Evolutionary conservation across 2,329 filamentous ascomycete genomes (phyloP), one percentile per base, ranked within the genome.

Genomic region (Fusarium sp.): DNA sequence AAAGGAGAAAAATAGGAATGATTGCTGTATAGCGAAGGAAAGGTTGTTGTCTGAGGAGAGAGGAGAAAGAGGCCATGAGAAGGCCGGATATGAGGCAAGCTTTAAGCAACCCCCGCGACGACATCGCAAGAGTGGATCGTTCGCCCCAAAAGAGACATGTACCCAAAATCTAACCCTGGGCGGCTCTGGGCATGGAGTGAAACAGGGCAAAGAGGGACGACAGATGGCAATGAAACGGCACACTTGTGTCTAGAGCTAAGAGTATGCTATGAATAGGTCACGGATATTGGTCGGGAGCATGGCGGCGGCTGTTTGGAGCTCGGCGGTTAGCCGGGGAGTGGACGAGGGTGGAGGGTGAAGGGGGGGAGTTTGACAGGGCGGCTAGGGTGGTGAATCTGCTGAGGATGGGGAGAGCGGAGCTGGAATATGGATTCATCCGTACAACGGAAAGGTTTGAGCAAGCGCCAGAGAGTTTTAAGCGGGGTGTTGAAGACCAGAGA

Each of bases 241-340:
- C 79, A 80, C 71, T 81, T 84, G 87, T 89, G 81, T 89, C 86
- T 84, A 81, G 86, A 85, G 75, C 77, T 79, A 77, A 80, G 79
- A 81, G 83, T 81, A 76, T 80, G 76, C 74, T 71, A 77, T 71
- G 72, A 80, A 84, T 75, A 80, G 82, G 81, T 81, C 80, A 80
- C 82, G 82, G 83, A 86, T 84, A 89, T 88, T 89, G 87, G 87
- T 83, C 84, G 79, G 77, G 75, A n/a, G 31, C 31, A 51, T 29
- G 24, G 72, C 68, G 83, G 85, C 84, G 84, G 84, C 80, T 86
- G 84, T 87, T 81, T 86, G 82, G 80, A 62, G 40, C 20, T 66
- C 75, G 77, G 77, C 77, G 77, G 77, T 75, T 77, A 78, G 31
- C 31, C 31, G 31, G 31, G 70, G 58, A 51, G 42, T 33, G 42